Base-by-base conservation (phyloP, 2,329 filamentous ascomycete species). In the Clonostachys byssicola region DNA sequence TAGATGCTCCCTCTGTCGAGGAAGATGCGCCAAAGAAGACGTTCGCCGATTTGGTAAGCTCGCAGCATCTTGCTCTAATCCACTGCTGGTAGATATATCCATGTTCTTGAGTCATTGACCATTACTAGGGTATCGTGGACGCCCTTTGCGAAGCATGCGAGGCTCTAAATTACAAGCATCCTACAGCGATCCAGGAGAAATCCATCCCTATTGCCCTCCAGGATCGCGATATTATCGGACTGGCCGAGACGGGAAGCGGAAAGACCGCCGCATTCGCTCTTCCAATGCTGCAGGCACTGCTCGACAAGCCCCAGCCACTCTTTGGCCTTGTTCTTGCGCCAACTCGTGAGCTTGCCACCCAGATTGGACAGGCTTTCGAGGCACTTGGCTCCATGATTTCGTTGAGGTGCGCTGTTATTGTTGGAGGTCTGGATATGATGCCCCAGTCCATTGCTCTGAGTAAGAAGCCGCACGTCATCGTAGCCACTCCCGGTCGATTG, bases 381-480 rank as follows among this genome's bases (percentile, higher is more conserved):
- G 89, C 89, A 0, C 78, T 99, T 1, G 92, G 92, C 6, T 85
- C 88, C 10, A 75, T 91, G 30, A 96, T 99, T 56, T 87, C 85
- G n/a, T 86, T 97, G 36, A 83, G 90, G 59, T 90, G 85, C 59
- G 86, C 89, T 7, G 85, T 92, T 14, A 83, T 99, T 40, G 89
- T 97, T 2, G 94, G 94, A 58, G 94, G 94, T 40, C 85, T 97
- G 76, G 92, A 97, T 54, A 96, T 96, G 89, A 88, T 96, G 1
- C 81, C 89, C 0, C 94, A 99, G 64, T 71, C 88, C 2, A 95
- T 99, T 53, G 88, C 92, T 0, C 79, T 99, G 1, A 90, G 88
- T n/a, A 96, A 96, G 77, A 92, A 92, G 58, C 94, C 94, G 8
- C 94, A 99, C 60, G 85, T 99, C 20, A 75, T 97, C 18, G 92